Conservation (phyloP, 768 basidiomycete species). For the Pulveroboletus sp. region DNA sequence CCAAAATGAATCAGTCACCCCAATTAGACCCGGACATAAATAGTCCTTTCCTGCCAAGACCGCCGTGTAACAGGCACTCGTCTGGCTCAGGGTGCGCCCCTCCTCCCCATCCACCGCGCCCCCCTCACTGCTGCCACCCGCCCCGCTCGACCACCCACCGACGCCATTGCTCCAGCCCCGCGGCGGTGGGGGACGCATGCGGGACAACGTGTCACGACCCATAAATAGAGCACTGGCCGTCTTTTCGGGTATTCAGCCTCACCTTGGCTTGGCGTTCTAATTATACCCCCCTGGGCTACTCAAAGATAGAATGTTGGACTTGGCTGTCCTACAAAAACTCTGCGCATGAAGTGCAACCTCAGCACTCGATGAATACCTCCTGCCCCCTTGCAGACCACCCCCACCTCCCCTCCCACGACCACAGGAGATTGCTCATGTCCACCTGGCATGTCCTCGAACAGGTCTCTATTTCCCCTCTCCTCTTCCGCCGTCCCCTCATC, state of each 20-base stretch:
- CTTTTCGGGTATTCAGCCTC: conserved; percentile 32
- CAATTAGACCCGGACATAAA: conserved; percentile 24
- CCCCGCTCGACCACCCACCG: background rate
- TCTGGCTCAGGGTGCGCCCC: conserved; percentile 15
- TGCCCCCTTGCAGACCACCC: conserved; percentile 15
- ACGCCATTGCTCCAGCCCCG: background rate
- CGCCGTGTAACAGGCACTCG: conserved; percentile 28
- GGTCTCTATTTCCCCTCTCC: conserved; percentile 25
- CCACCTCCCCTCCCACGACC: conserved; percentile 20
- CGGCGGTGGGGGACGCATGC: background rate
- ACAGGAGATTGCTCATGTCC: conserved; percentile 36
- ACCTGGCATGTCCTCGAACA: conserved; percentile 45
- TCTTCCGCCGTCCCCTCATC: background rate
- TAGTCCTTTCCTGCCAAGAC: conserved; percentile 29
- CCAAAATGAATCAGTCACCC: conserved; percentile 17
- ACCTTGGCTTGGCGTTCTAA: conserved; percentile 43
- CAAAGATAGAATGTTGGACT: conserved; percentile 46
- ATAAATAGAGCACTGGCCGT: conserved; percentile 19
- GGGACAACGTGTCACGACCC: conserved; percentile 4
- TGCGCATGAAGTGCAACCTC: conserved; percentile 16
- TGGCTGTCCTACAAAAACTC: conserved; percentile 41
- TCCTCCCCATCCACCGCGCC: background rate
- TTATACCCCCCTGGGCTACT: conserved; percentile 32
- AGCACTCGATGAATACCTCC: conserved; percentile 27
- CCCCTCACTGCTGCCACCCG: background rate